Percentiles rank a stretch among this genome's conserved stretches.
These are phyloP conservation scores for Cicer judaicum DNA, from an alignment of 306 rosid species.

Conservation along the genomic window DNA sequence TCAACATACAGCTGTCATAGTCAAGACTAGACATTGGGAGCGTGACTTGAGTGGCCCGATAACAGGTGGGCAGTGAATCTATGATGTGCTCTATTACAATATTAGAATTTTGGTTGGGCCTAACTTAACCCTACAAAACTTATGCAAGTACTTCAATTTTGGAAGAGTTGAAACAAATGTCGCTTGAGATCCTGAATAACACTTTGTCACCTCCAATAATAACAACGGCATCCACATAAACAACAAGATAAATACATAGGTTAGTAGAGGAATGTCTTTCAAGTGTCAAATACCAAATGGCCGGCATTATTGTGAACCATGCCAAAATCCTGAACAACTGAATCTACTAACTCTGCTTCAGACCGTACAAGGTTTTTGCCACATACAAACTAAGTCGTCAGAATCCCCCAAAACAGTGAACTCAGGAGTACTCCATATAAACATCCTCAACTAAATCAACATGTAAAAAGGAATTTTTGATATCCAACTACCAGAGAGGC, in stretches of 20 bases:
- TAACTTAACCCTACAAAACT: no score
- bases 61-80: no score
- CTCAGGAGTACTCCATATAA: not conserved
- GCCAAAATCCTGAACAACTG: not conserved
- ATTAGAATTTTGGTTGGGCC: no score
- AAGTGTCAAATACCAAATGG: not conserved
- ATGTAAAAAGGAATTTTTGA: no score
- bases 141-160: not conserved
- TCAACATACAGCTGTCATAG: no score
- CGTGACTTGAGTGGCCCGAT: no score
- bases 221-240: not conserved
- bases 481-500: no score
- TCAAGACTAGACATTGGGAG: no score
- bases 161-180: not conserved
- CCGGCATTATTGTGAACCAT: not conserved
- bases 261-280: not conserved
- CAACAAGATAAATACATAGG: not conserved
- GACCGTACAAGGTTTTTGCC: not conserved
- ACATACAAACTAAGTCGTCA: not conserved
- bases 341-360: not conserved
- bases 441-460: not conserved
- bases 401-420: not conserved
- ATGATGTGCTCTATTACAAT: no score
- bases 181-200: not conserved
- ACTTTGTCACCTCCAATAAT: not conserved